Conservation (phyloP, 1,139 yeast species). For the Pichiaceae sp. region DNA sequence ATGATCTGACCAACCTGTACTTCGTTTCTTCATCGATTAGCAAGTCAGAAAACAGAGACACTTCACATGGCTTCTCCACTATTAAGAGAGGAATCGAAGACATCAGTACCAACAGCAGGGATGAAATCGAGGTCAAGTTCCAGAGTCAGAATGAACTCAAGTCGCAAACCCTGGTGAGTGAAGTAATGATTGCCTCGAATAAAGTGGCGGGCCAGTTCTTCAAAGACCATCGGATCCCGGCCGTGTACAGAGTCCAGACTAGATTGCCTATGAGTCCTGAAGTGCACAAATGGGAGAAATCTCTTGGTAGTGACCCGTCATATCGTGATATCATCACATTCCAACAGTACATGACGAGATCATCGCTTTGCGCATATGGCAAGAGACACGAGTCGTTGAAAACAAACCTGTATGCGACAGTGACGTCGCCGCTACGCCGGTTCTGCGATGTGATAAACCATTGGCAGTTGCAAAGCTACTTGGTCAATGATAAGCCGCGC, state of each 20-base stretch:
- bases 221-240: conserved; percentile 38
- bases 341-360: conserved; percentile 29
- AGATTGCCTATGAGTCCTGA: conserved; percentile 21
- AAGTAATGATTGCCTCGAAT: conserved; percentile 76
- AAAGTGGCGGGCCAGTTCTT: conserved; percentile 50
- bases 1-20: conserved; percentile 29
- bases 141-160: conserved; percentile 10
- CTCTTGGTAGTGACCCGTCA: conserved; percentile 18
- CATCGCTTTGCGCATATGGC: conserved; percentile 33
- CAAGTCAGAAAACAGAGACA: conserved; percentile 14
- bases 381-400: conserved; percentile 60
- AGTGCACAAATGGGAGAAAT: conserved; percentile 18
- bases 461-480: conserved; percentile 49
- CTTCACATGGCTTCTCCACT: conserved; percentile 13
- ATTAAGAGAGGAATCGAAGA: conserved; percentile 15
- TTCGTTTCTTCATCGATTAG: conserved; percentile 25
- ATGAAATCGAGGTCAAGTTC: conserved; percentile 14
- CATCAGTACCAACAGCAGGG: conserved; percentile 16
- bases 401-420: conserved; percentile 53
- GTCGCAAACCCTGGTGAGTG: conserved; percentile 61
- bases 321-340: conserved; percentile 17
- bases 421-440: conserved; percentile 86
- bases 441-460: conserved; percentile 79
- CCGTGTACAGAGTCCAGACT: conserved; percentile 47
- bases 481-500: conserved; percentile 17